Percentiles rank a stretch among this genome's conserved stretches.
Evolutionary conservation across 2,329 filamentous ascomycete species (phyloP).

Genomic region (Claviceps quebecensis): DNA sequence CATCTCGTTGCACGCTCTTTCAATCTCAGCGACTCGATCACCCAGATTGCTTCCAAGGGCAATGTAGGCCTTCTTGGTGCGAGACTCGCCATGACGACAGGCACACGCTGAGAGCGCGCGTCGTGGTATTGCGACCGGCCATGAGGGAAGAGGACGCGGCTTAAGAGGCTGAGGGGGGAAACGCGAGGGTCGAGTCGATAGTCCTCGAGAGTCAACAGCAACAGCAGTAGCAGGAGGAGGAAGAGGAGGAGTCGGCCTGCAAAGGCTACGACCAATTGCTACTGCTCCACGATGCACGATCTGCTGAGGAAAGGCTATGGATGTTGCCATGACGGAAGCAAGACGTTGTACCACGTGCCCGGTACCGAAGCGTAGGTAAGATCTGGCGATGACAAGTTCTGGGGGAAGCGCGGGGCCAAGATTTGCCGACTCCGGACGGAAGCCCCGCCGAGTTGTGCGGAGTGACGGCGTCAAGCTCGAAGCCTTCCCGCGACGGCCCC

Average conservation of each 20-base stretch:
- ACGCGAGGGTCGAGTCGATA: conserved; percentile 3
- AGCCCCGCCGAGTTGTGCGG: no score
- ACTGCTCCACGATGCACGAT: neutral
- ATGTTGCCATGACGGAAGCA: neutral
- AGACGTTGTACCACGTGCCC: neutral
- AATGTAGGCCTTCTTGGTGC: conserved; percentile 51
- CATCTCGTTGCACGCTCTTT: conserved; percentile 69
- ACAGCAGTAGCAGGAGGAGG: no score
- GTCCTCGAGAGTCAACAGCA: neutral
- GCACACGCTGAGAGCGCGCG: conserved; percentile 19
- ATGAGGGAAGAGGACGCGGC: neutral
- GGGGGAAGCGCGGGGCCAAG: conserved; percentile 1
- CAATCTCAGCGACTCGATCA: conserved; percentile 72
- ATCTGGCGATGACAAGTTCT: no score
- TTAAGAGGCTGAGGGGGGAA: neutral
- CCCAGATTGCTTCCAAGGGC: conserved; percentile 89
- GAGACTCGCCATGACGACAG: conserved; percentile 21
- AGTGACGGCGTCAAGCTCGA: no score
- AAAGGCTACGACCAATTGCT: neutral
- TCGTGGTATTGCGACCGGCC: neutral
- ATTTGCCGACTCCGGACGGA: conserved; percentile 5
- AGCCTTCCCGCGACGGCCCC: neutral
- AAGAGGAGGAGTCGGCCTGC: neutral
- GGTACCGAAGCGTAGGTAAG: neutral
- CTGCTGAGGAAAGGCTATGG: neutral